Percentiles rank a stretch among this genome's conserved stretches.
Evolutionary conservation across 1,284 basidiomycete genomes (phyloP).

Genomic region (Fomitopsis schrenkii): DNA sequence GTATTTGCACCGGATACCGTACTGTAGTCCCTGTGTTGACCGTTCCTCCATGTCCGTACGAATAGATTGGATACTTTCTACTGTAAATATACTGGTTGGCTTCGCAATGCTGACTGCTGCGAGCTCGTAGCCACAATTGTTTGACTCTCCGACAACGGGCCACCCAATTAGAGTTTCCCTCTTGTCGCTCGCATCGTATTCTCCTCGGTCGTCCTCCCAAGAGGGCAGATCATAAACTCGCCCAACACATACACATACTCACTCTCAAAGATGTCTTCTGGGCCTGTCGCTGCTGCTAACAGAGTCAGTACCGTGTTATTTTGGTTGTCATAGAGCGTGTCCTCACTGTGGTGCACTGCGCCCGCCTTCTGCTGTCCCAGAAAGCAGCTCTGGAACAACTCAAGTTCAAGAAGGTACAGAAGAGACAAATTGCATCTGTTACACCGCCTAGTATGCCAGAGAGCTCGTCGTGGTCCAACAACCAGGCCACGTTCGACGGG

Average conservation of each 20-base stretch:
- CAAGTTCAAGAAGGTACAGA: constrained; percentile 48
- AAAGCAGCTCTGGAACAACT: constrained; percentile 58
- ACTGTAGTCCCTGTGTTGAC: not conserved
- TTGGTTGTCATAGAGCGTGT: constrained; percentile 18
- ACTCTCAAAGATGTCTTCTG: constrained; percentile 32
- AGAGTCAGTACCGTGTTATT: constrained; percentile 34
- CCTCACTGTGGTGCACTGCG: constrained; percentile 20
- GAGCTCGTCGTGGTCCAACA: constrained; percentile 15
- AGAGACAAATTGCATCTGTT: constrained; percentile 32
- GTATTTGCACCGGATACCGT: no score
- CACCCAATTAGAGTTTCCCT: constrained; percentile 24
- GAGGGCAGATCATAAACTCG: not conserved
- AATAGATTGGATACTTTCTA: not conserved
- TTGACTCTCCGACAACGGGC: constrained; percentile 55
- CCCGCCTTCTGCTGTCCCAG: constrained; percentile 29
- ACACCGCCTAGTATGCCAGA: constrained; percentile 28
- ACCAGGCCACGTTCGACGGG: constrained; percentile 8
- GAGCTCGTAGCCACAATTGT: constrained; percentile 37
- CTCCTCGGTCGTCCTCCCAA: constrained; percentile 5
- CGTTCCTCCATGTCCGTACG: not conserved
- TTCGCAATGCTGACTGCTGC: constrained; percentile 2
- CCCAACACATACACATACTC: not conserved
- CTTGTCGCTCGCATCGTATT: constrained; percentile 24
- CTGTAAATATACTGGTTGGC: not conserved
- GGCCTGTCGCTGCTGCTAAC: constrained; percentile 31